Percentiles rank a stretch among this genome's conserved stretches.
Conservation (phyloP, 441 rosid species). For the Pelargonium australe region DNA sequence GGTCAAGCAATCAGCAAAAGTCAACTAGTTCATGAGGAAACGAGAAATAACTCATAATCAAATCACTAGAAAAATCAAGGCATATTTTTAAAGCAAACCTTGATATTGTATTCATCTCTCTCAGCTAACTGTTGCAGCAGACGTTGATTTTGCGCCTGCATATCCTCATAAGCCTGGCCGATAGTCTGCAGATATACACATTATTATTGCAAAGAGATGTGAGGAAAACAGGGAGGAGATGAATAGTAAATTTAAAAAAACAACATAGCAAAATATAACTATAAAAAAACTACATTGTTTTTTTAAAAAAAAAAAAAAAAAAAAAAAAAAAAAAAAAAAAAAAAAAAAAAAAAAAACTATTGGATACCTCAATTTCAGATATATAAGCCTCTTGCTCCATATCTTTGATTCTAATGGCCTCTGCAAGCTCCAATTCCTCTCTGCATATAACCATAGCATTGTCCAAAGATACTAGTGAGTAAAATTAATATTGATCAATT, state of each 20-base stretch:
- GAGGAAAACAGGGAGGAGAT: neutral
- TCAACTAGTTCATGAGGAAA: conserved; percentile 10
- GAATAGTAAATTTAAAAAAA: neutral
- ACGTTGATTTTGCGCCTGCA: conserved; percentile 92
- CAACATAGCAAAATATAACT: neutral
- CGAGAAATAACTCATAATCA: conserved; percentile 2
- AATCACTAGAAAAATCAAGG: neutral
- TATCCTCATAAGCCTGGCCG: conserved; percentile 97
- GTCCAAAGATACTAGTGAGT: conserved; percentile 7
- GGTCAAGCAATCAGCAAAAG: conserved; percentile 15
- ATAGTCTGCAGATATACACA: conserved; percentile 48
- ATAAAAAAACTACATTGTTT: neutral
- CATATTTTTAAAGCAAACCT: conserved; percentile 39
- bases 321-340: neutral
- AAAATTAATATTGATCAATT: neutral
- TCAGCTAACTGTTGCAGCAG: conserved; percentile 82
- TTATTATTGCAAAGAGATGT: neutral
- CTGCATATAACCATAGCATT: conserved; percentile 30
- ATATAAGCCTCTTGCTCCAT: conserved; percentile 82
- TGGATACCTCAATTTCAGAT: conserved; percentile 82
- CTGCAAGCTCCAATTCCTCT: conserved; percentile 68
- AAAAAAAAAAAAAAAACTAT: too few species aligned
- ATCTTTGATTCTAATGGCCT: conserved; percentile 80
- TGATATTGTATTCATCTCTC: conserved; percentile 89
- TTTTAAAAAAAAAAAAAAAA: too few species aligned